Conservation (phyloP, 2,329 filamentous ascomycete species). For the Colletotrichum echinochloae region DNA sequence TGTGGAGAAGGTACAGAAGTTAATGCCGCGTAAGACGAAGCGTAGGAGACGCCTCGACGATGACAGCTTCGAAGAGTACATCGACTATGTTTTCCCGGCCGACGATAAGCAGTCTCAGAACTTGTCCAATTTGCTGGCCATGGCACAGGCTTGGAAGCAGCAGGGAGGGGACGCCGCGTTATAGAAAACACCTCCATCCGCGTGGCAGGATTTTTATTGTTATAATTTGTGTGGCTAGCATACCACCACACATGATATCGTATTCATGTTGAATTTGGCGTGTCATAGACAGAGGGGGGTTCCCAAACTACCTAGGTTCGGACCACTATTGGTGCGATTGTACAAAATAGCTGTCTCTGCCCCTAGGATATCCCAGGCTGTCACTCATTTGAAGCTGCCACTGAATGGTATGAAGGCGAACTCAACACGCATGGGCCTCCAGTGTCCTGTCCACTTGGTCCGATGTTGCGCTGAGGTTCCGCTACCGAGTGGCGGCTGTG, state of each 20-base stretch:
- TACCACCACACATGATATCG: not conserved
- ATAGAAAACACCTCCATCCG: not conserved
- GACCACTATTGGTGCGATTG: not conserved
- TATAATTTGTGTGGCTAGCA: conserved; percentile 1
- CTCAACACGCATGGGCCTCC: not conserved
- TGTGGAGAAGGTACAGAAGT: conserved; percentile 84
- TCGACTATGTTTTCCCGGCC: conserved; percentile 96
- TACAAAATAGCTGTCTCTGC: not conserved
- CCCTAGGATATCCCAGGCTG: conserved; percentile 1
- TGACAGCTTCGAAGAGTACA: conserved; percentile 94
- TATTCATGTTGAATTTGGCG: conserved; percentile 7
- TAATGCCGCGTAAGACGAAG: conserved; percentile 95
- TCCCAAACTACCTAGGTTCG: not conserved
- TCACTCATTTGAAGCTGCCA: conserved; percentile 8
- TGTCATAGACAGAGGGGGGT: not conserved
- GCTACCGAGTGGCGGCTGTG: not conserved
- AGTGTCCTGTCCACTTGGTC: not conserved
- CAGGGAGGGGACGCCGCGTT: conserved; percentile 53
- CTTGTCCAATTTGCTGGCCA: conserved; percentile 84
- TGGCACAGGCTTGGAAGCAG: conserved; percentile 91
- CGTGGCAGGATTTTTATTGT: not conserved
- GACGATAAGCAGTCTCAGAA: conserved; percentile 90
- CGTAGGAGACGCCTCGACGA: conserved; percentile 92
- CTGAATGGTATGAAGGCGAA: not conserved
- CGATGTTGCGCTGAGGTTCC: no score